These are phyloP conservation scores for Zizania latifolia DNA, from an alignment of 176 grass and related monocot genomes.

Conservation along the genomic window DNA sequence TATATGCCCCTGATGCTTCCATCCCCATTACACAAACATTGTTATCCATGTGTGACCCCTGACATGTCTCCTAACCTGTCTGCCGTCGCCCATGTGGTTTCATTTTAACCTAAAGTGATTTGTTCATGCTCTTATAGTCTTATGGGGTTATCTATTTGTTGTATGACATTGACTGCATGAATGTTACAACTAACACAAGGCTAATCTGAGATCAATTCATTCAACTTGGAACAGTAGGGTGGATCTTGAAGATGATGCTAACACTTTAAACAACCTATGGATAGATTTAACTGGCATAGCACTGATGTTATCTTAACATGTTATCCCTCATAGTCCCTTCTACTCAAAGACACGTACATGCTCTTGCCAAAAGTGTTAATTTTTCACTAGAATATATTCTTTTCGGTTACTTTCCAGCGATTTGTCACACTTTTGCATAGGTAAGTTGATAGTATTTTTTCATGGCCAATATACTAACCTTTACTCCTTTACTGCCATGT, in stretches of 20 bases:
- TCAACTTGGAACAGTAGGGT: not conserved
- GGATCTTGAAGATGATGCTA: not conserved
- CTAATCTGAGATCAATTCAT: conserved; percentile 2
- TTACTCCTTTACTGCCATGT: conserved; percentile 49
- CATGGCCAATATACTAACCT: conserved; percentile 40
- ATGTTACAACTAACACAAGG: conserved; percentile 11
- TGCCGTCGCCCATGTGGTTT: conserved; percentile 32
- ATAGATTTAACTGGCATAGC: not conserved
- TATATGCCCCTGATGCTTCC: conserved; percentile 65
- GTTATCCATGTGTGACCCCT: conserved; percentile 65
- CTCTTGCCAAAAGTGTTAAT: conserved; percentile 31
- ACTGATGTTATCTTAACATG: not conserved
- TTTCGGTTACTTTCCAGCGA: conserved; percentile 58
- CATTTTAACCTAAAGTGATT: conserved; percentile 30
- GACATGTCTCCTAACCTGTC: conserved; percentile 53
- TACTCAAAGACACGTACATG: conserved; percentile 61
- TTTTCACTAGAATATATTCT: conserved; percentile 36
- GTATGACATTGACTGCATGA: conserved; percentile 17
- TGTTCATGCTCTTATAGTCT: conserved; percentile 21
- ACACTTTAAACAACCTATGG: not conserved
- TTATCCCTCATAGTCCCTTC: conserved; percentile 38
- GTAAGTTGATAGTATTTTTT: conserved; percentile 50
- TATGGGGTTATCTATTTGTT: conserved; percentile 8
- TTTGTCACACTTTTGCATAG: conserved; percentile 39
- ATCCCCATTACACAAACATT: conserved; percentile 44